These are phyloP conservation scores for Ballota nigra DNA, from an alignment of 257 asterid genomes.

Conservation along the genomic window DNA sequence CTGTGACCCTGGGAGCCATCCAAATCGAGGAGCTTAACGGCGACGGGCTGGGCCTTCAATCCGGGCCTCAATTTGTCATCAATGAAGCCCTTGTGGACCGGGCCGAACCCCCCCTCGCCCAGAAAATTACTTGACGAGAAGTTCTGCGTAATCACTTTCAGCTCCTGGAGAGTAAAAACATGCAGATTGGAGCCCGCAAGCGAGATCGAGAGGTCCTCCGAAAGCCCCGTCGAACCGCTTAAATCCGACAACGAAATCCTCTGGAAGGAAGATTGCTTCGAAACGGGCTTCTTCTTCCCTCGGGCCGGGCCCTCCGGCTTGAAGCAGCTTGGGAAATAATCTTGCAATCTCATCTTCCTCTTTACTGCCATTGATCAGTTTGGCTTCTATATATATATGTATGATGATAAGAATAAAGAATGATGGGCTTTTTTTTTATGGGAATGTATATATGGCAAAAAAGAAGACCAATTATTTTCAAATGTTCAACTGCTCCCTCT, in stretches of 20 bases:
- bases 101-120: conserved; percentile 97
- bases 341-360: conserved; percentile 59
- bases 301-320: conserved; percentile 32
- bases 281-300: conserved; percentile 21
- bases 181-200: conserved; percentile 75
- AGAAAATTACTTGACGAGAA: conserved; percentile 75
- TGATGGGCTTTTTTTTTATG: neutral
- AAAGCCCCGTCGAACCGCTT: conserved; percentile 47
- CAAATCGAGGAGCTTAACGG: conserved; percentile 85
- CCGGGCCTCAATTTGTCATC: conserved; percentile 83
- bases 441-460: conserved; percentile 18
- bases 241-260: conserved; percentile 59
- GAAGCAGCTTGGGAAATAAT: conserved; percentile 51
- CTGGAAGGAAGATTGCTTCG: conserved; percentile 42
- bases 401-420: neutral
- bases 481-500: conserved; percentile 40
- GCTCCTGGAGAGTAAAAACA: conserved; percentile 68
- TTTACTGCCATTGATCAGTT: conserved; percentile 34
- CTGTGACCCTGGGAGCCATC: conserved; percentile 90
- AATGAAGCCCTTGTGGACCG: conserved; percentile 92
- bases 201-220: conserved; percentile 76
- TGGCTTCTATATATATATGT: neutral
- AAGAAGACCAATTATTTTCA: conserved; percentile 21
- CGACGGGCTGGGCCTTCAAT: conserved; percentile 92
- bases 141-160: conserved; percentile 71